phyloP scores from a whole-genome alignment of 148 eudicot species.

The Nepenthes mirabilis region DNA sequence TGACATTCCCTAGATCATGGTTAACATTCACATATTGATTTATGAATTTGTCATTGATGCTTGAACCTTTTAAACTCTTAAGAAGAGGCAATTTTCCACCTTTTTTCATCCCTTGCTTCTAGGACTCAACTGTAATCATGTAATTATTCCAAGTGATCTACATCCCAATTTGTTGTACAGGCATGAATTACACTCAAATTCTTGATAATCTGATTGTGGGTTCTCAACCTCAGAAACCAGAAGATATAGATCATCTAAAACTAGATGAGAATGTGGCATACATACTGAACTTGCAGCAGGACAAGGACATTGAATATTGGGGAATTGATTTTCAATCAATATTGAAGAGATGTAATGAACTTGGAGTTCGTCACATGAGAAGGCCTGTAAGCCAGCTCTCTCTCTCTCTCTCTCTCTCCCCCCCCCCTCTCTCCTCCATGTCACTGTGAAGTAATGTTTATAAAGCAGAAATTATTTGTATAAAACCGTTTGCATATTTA shows the following conservation, averaged over 20 bases:
- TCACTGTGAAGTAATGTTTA: no score
- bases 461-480: no score
- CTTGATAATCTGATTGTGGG: constrained; percentile 78
- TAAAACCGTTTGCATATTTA: no score
- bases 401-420: background rate
- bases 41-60: no score
- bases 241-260: constrained; percentile 84
- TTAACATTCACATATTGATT: no score
- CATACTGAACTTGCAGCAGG: constrained; percentile 93
- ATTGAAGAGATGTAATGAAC: constrained; percentile 36
- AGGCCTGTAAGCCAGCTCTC: constrained; percentile 58
- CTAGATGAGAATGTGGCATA: constrained; percentile 59
- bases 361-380: constrained; percentile 73
- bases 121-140: no score
- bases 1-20: no score
- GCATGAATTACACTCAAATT: constrained; percentile 85
- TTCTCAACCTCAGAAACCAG: constrained; percentile 89
- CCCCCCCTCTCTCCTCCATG: background rate
- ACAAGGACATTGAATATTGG: constrained; percentile 80
- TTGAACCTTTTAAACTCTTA: no score
- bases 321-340: constrained; percentile 65
- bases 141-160: constrained; percentile 4
- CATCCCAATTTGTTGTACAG: constrained; percentile 24
- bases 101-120: no score
- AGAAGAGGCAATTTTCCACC: no score